Evolutionary conservation across 345 rosid genomes (phyloP).

Genomic region (Citrus sp.): DNA sequence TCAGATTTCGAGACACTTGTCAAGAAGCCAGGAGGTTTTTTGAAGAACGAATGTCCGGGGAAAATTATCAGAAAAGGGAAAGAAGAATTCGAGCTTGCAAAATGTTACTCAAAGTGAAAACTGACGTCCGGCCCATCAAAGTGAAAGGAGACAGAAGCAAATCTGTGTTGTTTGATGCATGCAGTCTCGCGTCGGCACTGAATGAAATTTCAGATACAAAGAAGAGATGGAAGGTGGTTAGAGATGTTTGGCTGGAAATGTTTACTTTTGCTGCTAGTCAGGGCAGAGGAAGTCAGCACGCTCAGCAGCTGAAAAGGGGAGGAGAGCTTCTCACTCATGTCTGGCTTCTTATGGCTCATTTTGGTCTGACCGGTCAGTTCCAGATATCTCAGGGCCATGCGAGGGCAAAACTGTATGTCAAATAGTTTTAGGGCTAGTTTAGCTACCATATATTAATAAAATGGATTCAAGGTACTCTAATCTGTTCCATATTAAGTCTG

Average conservation of each 20-base stretch:
- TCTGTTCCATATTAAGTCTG: background rate
- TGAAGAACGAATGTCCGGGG: background rate
- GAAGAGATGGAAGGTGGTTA: background rate
- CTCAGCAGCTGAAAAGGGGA: slow-evolving; percentile 5
- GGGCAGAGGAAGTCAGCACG: slow-evolving; percentile 5
- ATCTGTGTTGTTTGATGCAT: slow-evolving; percentile 11
- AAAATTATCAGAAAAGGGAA: too few species aligned
- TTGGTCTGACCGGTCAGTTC: background rate
- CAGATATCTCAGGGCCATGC: slow-evolving; percentile 11
- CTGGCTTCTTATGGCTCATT: slow-evolving; percentile 13
- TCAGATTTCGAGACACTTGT: slow-evolving; percentile 11
- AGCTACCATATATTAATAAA: background rate
- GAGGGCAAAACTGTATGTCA: background rate
- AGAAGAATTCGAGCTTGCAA: background rate
- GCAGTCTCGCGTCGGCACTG: background rate
- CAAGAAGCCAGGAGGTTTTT: background rate
- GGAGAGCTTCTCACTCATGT: slow-evolving; percentile 13
- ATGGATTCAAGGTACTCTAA: background rate
- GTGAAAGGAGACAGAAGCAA: slow-evolving; percentile 10
- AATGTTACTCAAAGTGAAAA: slow-evolving; percentile 10
- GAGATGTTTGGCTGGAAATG: slow-evolving; percentile 7
- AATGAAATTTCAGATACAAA: background rate
- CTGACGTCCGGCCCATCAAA: background rate
- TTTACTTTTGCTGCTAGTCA: slow-evolving; percentile 2
- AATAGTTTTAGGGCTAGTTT: background rate